These are phyloP conservation scores for Penstemon davidsonii DNA, from an alignment of 257 asterid genomes.

Conservation along the genomic window DNA sequence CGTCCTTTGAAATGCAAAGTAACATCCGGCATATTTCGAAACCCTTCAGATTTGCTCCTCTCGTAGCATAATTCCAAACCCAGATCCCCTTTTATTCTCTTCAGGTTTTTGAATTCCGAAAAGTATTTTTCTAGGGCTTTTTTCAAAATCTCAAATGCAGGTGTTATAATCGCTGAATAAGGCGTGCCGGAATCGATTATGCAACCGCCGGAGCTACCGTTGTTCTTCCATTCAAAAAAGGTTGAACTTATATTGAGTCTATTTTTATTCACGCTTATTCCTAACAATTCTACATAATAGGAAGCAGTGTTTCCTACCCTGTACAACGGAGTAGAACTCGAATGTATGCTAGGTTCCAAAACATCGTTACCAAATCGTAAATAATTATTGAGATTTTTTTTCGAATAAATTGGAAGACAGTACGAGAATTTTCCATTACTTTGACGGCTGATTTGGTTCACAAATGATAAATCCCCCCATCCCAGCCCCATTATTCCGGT, in stretches of 20 bases:
- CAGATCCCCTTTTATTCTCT: background rate
- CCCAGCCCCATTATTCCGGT: constrained; percentile 30
- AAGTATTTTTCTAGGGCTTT: constrained; percentile 20
- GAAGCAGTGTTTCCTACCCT: background rate
- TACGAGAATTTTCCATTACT: constrained; percentile 31
- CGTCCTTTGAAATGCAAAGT: constrained; percentile 22
- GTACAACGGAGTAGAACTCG: constrained; percentile 18
- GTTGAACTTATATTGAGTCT: constrained; percentile 16
- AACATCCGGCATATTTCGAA: constrained; percentile 11
- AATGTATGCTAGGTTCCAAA: background rate
- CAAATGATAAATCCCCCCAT: constrained; percentile 9
- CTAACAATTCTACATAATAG: constrained; percentile 21
- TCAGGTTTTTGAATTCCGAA: constrained; percentile 16
- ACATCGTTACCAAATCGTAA: constrained; percentile 27
- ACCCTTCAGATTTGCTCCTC: constrained; percentile 16
- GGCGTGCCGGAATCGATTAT: constrained; percentile 29
- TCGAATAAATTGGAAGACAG: constrained; percentile 21
- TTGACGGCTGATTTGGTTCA: background rate
- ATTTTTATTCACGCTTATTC: constrained; percentile 26
- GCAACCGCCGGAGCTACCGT: constrained; percentile 16
- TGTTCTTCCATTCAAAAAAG: background rate
- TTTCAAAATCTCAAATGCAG: constrained; percentile 22
- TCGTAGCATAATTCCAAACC: constrained; percentile 32
- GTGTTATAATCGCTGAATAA: constrained; percentile 26
- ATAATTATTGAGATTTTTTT: constrained; percentile 10